Conservation (phyloP, 2,329 filamentous ascomycete genomes). For the Monosporascus ibericus region DNA sequence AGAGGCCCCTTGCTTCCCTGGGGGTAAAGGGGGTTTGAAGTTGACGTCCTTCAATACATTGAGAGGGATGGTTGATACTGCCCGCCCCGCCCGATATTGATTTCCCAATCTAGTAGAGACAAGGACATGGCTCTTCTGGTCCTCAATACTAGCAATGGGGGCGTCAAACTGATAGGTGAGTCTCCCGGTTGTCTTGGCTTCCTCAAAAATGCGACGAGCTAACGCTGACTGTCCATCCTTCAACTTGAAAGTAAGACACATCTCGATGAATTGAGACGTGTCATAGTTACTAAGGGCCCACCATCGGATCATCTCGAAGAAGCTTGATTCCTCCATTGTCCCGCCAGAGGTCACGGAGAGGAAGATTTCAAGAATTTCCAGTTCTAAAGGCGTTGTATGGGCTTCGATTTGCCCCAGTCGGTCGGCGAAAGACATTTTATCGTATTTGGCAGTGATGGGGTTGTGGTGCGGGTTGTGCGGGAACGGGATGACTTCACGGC, state of each 20-base stretch:
- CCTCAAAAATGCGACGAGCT: slow-evolving; percentile 37
- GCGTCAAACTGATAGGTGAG: slow-evolving; percentile 35
- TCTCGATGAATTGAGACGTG: slow-evolving; percentile 32
- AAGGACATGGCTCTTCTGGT: slow-evolving; percentile 5
- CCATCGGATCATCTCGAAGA: slow-evolving; percentile 43
- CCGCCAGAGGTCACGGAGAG: slow-evolving; percentile 36
- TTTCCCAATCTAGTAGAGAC: too few species aligned
- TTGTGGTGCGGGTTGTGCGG: slow-evolving; percentile 31
- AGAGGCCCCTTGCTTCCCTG: slow-evolving; percentile 21
- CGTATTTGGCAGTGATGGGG: slow-evolving; percentile 28
- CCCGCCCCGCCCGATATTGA: slow-evolving; percentile 13
- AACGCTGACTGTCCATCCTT: slow-evolving; percentile 38
- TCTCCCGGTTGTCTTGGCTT: slow-evolving; percentile 32
- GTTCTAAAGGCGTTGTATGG: slow-evolving; percentile 35
- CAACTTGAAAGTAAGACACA: slow-evolving; percentile 36
- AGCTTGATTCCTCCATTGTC: slow-evolving; percentile 35
- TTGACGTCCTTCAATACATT: slow-evolving; percentile 35
- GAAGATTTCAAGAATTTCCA: slow-evolving; percentile 32
- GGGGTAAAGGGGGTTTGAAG: slow-evolving; percentile 33
- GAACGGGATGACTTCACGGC: slow-evolving; percentile 32
- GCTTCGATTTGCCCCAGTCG: slow-evolving; percentile 34
- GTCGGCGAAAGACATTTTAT: slow-evolving; percentile 34
- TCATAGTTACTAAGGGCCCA: slow-evolving; percentile 38
- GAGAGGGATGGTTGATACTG: slow-evolving; percentile 37
- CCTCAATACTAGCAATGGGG: slow-evolving; percentile 27